A percentile compares a stretch with the other conserved stretches of the same genome.
Evolutionary conservation across 257 asterid species (phyloP).

Genomic region (Scutellaria barbata): DNA sequence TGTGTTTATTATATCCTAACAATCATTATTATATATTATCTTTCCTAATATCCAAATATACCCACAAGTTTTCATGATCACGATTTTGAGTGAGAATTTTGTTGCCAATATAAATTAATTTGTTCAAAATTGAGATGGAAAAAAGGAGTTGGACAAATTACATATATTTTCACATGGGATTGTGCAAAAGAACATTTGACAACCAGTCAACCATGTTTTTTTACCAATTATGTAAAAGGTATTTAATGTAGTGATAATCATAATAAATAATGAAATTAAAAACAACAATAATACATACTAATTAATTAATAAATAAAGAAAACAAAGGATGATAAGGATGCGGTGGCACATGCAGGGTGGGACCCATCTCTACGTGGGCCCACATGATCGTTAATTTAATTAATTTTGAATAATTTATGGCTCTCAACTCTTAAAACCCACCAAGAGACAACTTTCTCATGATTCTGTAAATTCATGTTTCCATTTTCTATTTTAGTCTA

Average conservation of each 20-base stretch:
- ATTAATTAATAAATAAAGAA: neutral
- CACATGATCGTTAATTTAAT: neutral
- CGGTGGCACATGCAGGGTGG: conserved; percentile 27
- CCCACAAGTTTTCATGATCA: neutral
- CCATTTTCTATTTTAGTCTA: neutral
- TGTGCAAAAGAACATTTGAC: neutral
- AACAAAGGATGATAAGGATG: neutral
- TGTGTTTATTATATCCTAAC: too few species aligned
- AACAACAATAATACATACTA: too few species aligned
- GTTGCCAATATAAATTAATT: neutral
- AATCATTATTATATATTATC: neutral
- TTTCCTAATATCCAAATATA: too few species aligned
- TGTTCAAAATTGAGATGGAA: conserved; percentile 8
- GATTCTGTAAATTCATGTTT: neutral
- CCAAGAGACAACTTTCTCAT: conserved; percentile 4
- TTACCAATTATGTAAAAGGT: neutral
- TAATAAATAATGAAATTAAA: neutral
- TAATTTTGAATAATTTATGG: conserved; percentile 18
- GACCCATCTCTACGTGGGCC: conserved; percentile 1
- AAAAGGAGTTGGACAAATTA: conserved; percentile 14
- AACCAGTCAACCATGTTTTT: neutral
- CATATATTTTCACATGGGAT: conserved; percentile 29
- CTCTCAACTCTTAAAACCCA: conserved; percentile 24
- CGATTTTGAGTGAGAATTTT: neutral
- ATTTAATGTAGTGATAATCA: neutral